These are phyloP conservation scores for Grosmannia serpens DNA, from an alignment of 2,329 filamentous ascomycete genomes.

Conservation along the genomic window DNA sequence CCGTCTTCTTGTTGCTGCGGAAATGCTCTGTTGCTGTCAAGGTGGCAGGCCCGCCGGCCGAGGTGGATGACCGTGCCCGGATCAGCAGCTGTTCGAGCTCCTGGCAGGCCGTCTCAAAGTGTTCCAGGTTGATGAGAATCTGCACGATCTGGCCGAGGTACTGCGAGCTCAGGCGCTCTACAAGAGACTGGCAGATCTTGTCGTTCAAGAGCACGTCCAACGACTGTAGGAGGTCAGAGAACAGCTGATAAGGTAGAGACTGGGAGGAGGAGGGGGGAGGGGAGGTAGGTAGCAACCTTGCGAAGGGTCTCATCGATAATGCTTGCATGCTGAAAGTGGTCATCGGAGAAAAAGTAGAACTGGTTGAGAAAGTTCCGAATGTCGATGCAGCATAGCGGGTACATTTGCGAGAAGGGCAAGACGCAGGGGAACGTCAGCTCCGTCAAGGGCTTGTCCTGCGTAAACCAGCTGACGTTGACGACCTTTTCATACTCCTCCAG, in stretches of 20 bases:
- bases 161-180: slow-evolving; percentile 80
- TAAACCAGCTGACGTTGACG: slow-evolving; percentile 92
- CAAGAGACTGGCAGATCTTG: slow-evolving; percentile 82
- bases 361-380: slow-evolving; percentile 96
- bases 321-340: slow-evolving; percentile 83
- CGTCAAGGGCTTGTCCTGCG: slow-evolving; percentile 64
- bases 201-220: slow-evolving; percentile 89
- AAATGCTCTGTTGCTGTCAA: slow-evolving; percentile 81
- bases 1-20: slow-evolving; percentile 81
- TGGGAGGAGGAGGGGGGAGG: neutral
- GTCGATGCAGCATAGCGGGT: slow-evolving; percentile 94
- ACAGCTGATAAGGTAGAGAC: slow-evolving; percentile 1
- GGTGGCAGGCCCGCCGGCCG: slow-evolving; percentile 67
- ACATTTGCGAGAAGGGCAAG: slow-evolving; percentile 98
- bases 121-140: slow-evolving; percentile 93
- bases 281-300: slow-evolving; percentile 36
- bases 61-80: slow-evolving; percentile 69
- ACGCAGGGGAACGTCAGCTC: slow-evolving; percentile 84
- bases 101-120: slow-evolving; percentile 87
- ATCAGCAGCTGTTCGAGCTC: slow-evolving; percentile 83
- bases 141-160: slow-evolving; percentile 97
- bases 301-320: slow-evolving; percentile 86
- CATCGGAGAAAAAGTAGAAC: slow-evolving; percentile 95
- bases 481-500: slow-evolving; percentile 91
- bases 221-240: slow-evolving; percentile 37